Evolutionary conservation across 2,329 filamentous ascomycete species (phyloP).

Genomic region (Colletotrichum sp.): DNA sequence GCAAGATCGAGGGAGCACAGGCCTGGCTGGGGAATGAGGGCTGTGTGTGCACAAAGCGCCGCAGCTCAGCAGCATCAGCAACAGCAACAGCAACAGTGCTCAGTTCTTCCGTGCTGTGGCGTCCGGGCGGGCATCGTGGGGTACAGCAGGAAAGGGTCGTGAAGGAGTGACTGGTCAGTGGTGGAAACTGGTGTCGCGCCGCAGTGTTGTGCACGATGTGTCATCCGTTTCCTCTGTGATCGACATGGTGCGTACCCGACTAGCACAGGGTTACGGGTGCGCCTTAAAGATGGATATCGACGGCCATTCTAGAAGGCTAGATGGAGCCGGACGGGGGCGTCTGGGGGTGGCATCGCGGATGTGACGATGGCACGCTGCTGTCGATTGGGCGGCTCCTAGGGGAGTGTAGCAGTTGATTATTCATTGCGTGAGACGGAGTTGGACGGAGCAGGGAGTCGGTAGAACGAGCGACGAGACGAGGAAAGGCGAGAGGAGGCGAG

Average conservation of each 20-base stretch:
- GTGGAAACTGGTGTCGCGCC: background rate
- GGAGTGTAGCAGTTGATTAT: background rate
- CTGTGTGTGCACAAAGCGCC: background rate
- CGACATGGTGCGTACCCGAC: background rate
- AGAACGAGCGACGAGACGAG: background rate
- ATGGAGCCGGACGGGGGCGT: background rate
- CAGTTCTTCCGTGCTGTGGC: background rate
- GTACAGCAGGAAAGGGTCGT: background rate
- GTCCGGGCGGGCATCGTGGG: conserved; percentile 3
- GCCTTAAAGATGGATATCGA: background rate
- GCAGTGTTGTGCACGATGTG: conserved; percentile 2
- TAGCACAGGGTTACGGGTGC: background rate
- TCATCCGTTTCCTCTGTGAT: conserved; percentile 1
- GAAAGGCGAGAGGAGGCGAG: background rate
- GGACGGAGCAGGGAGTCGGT: background rate
- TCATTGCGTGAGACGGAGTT: conserved; percentile 5
- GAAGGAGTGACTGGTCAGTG: background rate
- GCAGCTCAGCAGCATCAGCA: background rate
- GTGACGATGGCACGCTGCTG: background rate
- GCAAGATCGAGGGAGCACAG: background rate
- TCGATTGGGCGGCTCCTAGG: background rate
- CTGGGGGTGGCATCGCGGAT: conserved; percentile 4
- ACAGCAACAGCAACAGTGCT: background rate
- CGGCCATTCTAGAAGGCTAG: background rate
- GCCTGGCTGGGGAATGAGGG: background rate